Evolutionary conservation across 2,329 filamentous ascomycete genomes (phyloP).

Genomic region (Bipolaris victoriae): DNA sequence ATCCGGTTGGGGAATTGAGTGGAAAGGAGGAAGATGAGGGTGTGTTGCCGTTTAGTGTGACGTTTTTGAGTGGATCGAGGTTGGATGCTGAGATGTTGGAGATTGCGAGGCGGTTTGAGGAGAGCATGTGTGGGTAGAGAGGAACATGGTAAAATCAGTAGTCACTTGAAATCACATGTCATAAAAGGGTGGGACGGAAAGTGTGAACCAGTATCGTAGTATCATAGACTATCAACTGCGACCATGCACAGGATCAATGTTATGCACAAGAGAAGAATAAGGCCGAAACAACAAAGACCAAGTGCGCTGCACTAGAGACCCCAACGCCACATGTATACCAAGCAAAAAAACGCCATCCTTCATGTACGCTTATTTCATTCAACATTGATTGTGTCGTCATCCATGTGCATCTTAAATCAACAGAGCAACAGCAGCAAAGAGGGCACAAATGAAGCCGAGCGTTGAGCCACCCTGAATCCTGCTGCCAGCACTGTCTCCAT

Average conservation of each 20-base stretch:
- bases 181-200: neutral
- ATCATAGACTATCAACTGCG: neutral
- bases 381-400: neutral
- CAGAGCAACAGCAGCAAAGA: slow-evolving; percentile 38
- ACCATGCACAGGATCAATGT: neutral
- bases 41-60: slow-evolving; percentile 51
- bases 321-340: neutral
- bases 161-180: neutral
- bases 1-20: slow-evolving; percentile 36
- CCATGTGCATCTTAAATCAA: slow-evolving; percentile 24
- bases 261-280: neutral
- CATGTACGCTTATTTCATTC: neutral
- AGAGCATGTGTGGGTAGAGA: neutral
- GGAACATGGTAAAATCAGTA: neutral
- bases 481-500: slow-evolving; percentile 34
- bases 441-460: slow-evolving; percentile 43
- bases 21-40: slow-evolving; percentile 33
- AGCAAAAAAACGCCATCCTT: slow-evolving; percentile 2
- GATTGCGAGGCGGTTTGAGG: slow-evolving; percentile 44
- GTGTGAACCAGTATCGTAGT: neutral
- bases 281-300: neutral
- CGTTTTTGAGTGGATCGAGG: slow-evolving; percentile 48
- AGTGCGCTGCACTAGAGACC: neutral
- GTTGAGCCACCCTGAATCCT: slow-evolving; percentile 37
- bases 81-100: slow-evolving; percentile 51